phyloP scores from a whole-genome alignment of 2,329 filamentous ascomycete genomes.

The Rutstroemia sp. region DNA sequence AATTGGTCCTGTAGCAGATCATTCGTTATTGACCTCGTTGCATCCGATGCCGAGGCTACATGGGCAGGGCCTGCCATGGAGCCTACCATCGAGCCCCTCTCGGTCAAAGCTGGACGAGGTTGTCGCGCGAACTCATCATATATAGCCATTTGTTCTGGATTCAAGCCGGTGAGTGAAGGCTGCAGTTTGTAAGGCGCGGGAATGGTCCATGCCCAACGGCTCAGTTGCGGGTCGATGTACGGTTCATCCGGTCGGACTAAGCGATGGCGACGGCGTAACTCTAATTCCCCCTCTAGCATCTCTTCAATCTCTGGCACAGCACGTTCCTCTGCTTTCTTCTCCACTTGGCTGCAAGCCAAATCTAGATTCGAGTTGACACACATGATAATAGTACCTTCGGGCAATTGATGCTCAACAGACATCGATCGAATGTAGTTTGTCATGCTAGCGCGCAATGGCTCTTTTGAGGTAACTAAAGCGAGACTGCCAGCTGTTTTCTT shows the following conservation, averaged over 20 bases:
- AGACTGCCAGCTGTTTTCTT: conserved; percentile 90
- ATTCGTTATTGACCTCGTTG: conserved; percentile 53
- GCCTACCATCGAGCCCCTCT: conserved; percentile 4
- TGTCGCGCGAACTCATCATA: conserved; percentile 95
- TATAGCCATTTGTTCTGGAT: conserved; percentile 86
- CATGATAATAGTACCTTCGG: conserved; percentile 94
- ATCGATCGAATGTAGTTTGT: conserved; percentile 84
- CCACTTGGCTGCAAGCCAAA: conserved; percentile 84
- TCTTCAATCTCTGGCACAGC: conserved; percentile 93
- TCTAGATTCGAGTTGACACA: conserved; percentile 98
- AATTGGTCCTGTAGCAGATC: conserved; percentile 59
- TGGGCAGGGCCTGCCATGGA: conserved; percentile 49
- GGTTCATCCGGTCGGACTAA: conserved; percentile 70
- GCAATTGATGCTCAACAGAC: conserved; percentile 64
- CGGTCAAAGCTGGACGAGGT: conserved; percentile 44
- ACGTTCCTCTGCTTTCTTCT: conserved; percentile 90
- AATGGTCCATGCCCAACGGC: conserved; percentile 87
- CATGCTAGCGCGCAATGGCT: conserved; percentile 91
- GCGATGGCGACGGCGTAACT: conserved; percentile 69
- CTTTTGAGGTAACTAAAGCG: conserved; percentile 95
- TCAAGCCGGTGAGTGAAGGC: conserved; percentile 63
- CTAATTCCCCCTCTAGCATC: conserved; percentile 75
- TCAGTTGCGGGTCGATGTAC: conserved; percentile 75
- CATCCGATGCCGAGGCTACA: conserved; percentile 50
- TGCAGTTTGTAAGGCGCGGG: conserved; percentile 88